Evolutionary conservation across 768 basidiomycete genomes (phyloP), one percentile per base, ranked within the genome.

Genomic region (Coprinopsis marcescibilis): DNA sequence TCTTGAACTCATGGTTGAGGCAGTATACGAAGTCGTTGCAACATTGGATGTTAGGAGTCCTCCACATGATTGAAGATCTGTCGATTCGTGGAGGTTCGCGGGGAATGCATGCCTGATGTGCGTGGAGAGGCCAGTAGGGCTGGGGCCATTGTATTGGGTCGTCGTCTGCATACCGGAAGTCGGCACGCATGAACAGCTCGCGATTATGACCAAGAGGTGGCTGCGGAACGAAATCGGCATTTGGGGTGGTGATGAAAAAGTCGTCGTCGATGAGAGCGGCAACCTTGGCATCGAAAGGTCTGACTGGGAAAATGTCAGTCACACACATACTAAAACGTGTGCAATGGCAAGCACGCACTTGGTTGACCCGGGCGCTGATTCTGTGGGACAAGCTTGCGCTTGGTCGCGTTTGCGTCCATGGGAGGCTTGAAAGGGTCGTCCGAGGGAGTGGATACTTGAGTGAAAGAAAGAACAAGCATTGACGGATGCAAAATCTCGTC

Each of bases 71-170:
- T n/a, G n/a, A n/a, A n/a, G n/a, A n/a, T n/a, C n/a, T n/a, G n/a
- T n/a, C n/a, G n/a, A n/a, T n/a, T n/a, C n/a, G n/a, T n/a, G n/a
- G n/a, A n/a, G n/a, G n/a, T n/a, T n/a, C 17, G 6, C 43, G 44
- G 7, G 45, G 42, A 35, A 55, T 55, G 17, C 36, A 20, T 4
- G 39, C 35, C 21, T 42, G 48, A 23, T 55, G 54, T 17, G 34
- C 35, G 24, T 21, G 40, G 24, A 34, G 17, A 6, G 39, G 17
- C 7, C 15, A 37, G 17, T 17, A 52, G 1, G 50, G 53, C 43
- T 54, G 53, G n/a, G 45, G 52, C 47, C 51, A 55, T 4, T 43
- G 13, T n/a, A 47, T 43, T 6, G 44, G 48, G 44, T 55, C 48
- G 26, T 55, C 43, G 13, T 43, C 30, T 10, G 35, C 54, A 25